Conservation (phyloP, 495 filamentous ascomycete species). For the Cudoniella acicularis region DNA sequence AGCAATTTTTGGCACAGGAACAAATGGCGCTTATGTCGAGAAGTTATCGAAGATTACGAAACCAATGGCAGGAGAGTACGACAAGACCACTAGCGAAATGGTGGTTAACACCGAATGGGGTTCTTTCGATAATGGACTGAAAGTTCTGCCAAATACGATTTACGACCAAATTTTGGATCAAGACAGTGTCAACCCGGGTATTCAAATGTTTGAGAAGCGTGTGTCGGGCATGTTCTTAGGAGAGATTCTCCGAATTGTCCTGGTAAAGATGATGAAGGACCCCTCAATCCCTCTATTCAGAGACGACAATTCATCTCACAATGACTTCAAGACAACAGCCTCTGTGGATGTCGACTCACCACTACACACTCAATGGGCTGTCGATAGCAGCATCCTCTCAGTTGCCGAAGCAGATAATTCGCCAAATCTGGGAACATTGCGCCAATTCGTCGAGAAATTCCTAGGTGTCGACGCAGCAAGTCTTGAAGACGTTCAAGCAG, state of each 20-base stretch:
- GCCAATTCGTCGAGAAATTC: conserved; percentile 70
- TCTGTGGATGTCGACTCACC: conserved; percentile 57
- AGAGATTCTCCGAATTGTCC: conserved; percentile 79
- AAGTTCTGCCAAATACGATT: conserved; percentile 76
- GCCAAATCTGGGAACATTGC: conserved; percentile 57
- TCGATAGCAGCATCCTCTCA: conserved; percentile 85
- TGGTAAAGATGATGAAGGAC: conserved; percentile 64
- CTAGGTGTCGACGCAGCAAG: conserved; percentile 68
- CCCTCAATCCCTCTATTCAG: conserved; percentile 61
- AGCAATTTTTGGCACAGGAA: conserved; percentile 92
- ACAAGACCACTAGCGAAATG: conserved; percentile 86
- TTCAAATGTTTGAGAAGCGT: conserved; percentile 99
- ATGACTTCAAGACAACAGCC: conserved; percentile 65
- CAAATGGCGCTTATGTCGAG: conserved; percentile 91
- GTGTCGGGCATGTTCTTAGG: conserved; percentile 98
- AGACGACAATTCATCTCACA: conserved; percentile 58
- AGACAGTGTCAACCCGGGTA: conserved; percentile 83
- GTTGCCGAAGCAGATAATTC: conserved; percentile 72
- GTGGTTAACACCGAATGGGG: conserved; percentile 99
- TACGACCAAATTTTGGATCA: conserved; percentile 80
- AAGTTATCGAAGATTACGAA: conserved; percentile 67
- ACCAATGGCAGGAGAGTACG: conserved; percentile 61
- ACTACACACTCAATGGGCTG: conserved; percentile 78
- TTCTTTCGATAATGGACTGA: conserved; percentile 91
- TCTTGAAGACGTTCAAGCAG: conserved; percentile 74